Percentiles rank a stretch among this genome's conserved stretches.
phyloP scores from a whole-genome alignment of 495 filamentous ascomycete species.

The Trichoderma reesei region DNA sequence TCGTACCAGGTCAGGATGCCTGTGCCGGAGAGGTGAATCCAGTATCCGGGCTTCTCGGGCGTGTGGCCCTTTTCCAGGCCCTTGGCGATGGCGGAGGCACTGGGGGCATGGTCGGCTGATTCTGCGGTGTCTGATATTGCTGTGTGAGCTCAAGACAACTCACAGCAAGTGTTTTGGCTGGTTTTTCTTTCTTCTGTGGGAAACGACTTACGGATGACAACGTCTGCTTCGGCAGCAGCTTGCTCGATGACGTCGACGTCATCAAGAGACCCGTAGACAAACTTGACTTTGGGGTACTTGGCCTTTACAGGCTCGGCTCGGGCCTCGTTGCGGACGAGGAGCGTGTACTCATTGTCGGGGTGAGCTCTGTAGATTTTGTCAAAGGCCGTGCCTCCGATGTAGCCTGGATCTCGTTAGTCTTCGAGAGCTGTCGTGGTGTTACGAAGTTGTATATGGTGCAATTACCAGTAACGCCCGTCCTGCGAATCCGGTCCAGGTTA shows the following conservation, averaged over 20 bases:
- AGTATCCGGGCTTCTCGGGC: slow-evolving; percentile 36
- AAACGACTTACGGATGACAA: slow-evolving; percentile 52
- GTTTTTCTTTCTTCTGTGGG: too few relatives aligned
- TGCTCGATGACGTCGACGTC: slow-evolving; percentile 43
- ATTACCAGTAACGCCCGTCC: slow-evolving; percentile 31
- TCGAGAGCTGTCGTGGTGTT: background rate
- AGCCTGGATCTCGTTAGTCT: slow-evolving; percentile 38
- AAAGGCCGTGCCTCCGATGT: slow-evolving; percentile 68
- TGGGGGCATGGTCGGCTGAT: slow-evolving; percentile 33
- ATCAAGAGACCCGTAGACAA: slow-evolving; percentile 52
- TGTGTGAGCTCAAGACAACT: background rate
- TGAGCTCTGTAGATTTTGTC: slow-evolving; percentile 49
- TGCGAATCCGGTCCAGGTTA: slow-evolving; percentile 10
- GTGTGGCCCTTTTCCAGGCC: slow-evolving; percentile 35
- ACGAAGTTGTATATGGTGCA: background rate
- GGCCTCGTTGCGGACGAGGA: slow-evolving; percentile 56
- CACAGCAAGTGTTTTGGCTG: background rate
- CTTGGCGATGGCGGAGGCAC: slow-evolving; percentile 34
- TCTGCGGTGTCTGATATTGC: slow-evolving; percentile 34
- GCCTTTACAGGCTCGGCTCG: slow-evolving; percentile 52
- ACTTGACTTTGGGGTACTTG: slow-evolving; percentile 44
- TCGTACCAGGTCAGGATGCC: slow-evolving; percentile 40
- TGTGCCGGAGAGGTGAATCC: slow-evolving; percentile 39
- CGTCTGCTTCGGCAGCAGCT: slow-evolving; percentile 53
- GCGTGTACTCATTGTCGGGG: slow-evolving; percentile 58